Evolutionary conservation across 2,329 filamentous ascomycete genomes (phyloP).

Genomic region (Neocucurbitaria cava): DNA sequence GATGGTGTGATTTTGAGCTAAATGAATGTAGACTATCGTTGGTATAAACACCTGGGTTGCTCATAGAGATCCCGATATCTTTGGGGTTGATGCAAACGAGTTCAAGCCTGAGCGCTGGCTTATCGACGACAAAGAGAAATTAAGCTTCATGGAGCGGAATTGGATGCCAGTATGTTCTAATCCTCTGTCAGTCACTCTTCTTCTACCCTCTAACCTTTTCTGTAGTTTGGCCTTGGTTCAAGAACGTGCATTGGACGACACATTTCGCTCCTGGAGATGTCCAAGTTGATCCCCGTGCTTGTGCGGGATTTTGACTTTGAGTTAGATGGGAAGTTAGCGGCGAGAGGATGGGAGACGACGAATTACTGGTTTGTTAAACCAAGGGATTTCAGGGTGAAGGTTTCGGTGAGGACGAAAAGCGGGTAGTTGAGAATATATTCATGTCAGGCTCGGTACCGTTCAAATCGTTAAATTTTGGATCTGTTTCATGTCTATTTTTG

Average conservation of each 20-base stretch:
- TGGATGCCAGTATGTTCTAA: slow-evolving; percentile 25
- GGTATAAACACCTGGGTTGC: slow-evolving; percentile 31
- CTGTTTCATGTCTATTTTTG: no score
- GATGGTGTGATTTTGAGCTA: neutral
- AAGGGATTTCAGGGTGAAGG: neutral
- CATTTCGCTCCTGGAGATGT: slow-evolving; percentile 16
- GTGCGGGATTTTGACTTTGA: slow-evolving; percentile 12
- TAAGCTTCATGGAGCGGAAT: slow-evolving; percentile 23
- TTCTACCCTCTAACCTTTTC: neutral
- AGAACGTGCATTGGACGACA: slow-evolving; percentile 18
- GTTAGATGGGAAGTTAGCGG: neutral
- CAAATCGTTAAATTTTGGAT: no score
- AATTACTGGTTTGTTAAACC: slow-evolving; percentile 25
- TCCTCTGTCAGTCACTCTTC: neutral
- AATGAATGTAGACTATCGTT: slow-evolving; percentile 17
- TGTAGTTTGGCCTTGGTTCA: slow-evolving; percentile 19
- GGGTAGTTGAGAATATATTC: neutral
- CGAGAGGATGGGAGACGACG: neutral
- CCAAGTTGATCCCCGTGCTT: slow-evolving; percentile 10
- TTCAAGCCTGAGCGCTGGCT: slow-evolving; percentile 33
- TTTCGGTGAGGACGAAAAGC: neutral
- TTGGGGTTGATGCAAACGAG: slow-evolving; percentile 19
- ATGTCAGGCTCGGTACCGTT: neutral
- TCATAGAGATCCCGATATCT: slow-evolving; percentile 22
- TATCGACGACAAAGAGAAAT: slow-evolving; percentile 14